Conservation (phyloP, 2,329 filamentous ascomycete species). For the Onygenales sp. region DNA sequence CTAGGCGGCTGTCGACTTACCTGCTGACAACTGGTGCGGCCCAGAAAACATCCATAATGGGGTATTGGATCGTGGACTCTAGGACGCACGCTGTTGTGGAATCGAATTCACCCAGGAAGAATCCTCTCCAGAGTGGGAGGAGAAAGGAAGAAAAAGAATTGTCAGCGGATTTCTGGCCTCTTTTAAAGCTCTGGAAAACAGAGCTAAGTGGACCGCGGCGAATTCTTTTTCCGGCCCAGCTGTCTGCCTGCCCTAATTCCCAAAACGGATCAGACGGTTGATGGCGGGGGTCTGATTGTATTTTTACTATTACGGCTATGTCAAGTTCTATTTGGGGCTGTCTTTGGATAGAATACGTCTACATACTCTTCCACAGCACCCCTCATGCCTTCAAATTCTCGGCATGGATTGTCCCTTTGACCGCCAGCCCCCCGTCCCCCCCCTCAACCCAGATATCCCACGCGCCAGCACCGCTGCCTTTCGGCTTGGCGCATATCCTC, state of each 20-base stretch:
- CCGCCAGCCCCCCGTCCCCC: constrained; percentile 51
- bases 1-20: constrained; percentile 34
- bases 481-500: constrained; percentile 55
- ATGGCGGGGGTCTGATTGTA: too few species aligned
- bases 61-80: background rate
- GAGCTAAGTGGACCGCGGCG: too few species aligned
- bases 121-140: background rate
- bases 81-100: background rate
- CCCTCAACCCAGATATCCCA: constrained; percentile 61
- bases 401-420: constrained; percentile 44
- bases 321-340: too few species aligned
- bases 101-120: too few species aligned
- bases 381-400: background rate
- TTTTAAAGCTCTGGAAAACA: too few species aligned
- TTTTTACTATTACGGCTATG: too few species aligned
- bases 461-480: constrained; percentile 23
- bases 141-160: too few species aligned
- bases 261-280: too few species aligned
- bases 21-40: constrained; percentile 56
- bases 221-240: too few species aligned
- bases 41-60: constrained; percentile 53
- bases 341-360: background rate
- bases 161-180: too few species aligned
- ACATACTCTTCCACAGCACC: background rate
- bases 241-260: too few species aligned